Evolutionary conservation across 257 asterid species (phyloP).

Genomic region (Schizonepeta tenuifolia): DNA sequence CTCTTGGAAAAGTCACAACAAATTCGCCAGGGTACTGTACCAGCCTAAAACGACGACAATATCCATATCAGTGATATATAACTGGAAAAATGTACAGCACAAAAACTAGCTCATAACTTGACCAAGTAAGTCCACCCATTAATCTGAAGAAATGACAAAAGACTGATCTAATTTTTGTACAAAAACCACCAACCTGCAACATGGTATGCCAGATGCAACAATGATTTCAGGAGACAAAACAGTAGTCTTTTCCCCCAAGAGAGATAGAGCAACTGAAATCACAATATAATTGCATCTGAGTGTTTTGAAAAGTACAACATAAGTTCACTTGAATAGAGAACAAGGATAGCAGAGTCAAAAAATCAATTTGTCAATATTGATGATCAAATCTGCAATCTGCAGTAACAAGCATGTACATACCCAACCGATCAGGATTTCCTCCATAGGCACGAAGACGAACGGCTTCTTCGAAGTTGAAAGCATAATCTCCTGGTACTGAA

Average conservation of each 20-base stretch:
- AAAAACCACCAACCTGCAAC: conserved; percentile 79
- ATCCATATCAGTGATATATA: conserved; percentile 36
- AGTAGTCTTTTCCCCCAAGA: conserved; percentile 94
- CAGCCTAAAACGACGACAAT: conserved; percentile 58
- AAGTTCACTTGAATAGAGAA: conserved; percentile 8
- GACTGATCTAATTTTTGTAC: conserved; percentile 22
- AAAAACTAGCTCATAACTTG: conserved; percentile 23
- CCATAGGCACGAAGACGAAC: conserved; percentile 77
- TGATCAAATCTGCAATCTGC: conserved; percentile 18
- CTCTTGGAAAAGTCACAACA: conserved; percentile 98
- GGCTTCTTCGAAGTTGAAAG: conserved; percentile 84
- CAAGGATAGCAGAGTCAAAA: conserved; percentile 12
- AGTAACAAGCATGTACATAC: conserved; percentile 47
- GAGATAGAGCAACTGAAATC: conserved; percentile 82
- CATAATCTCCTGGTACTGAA: conserved; percentile 92
- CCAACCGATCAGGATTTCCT: conserved; percentile 66
- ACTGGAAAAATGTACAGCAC: conserved; percentile 16
- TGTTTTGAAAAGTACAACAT: conserved; percentile 30
- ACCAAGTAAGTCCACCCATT: conserved; percentile 21
- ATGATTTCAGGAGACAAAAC: conserved; percentile 86
- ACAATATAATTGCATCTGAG: conserved; percentile 45
- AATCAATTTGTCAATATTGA: conserved; percentile 14
- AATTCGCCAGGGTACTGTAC: conserved; percentile 99
- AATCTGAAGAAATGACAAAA: conserved; percentile 26
- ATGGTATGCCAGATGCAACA: conserved; percentile 85